These are phyloP conservation scores for Suillus sp. DNA, from an alignment of 768 basidiomycete genomes.

Conservation along the genomic window DNA sequence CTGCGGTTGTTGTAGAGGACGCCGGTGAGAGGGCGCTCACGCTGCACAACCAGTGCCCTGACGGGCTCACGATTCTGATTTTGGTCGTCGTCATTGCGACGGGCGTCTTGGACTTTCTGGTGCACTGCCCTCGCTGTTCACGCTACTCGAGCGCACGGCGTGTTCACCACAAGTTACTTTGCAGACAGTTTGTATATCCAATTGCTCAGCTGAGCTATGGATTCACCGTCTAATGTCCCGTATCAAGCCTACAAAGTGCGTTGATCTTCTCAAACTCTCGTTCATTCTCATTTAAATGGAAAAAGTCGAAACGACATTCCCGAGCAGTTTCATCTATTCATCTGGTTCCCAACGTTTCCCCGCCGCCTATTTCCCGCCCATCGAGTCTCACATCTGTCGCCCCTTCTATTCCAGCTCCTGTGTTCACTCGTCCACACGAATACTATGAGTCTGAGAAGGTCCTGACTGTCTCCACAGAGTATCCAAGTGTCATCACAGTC, in stretches of 20 bases:
- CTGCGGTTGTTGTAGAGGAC: slow-evolving; percentile 2
- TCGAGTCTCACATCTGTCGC: slow-evolving; percentile 20
- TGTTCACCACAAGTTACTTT: neutral
- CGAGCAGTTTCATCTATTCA: slow-evolving; percentile 38
- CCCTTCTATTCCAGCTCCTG: slow-evolving; percentile 9
- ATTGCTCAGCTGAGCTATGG: slow-evolving; percentile 14
- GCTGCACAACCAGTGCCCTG: slow-evolving; percentile 5
- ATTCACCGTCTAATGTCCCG: slow-evolving; percentile 36
- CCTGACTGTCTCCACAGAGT: slow-evolving; percentile 12
- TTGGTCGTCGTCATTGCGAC: slow-evolving; percentile 1
- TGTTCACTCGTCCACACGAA: slow-evolving; percentile 8
- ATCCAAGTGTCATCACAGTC: slow-evolving; percentile 13
- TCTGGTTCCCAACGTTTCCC: slow-evolving; percentile 26
- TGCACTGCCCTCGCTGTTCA: neutral
- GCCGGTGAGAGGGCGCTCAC: slow-evolving; percentile 5
- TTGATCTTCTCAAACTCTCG: neutral
- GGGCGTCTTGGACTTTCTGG: neutral
- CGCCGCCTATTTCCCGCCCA: slow-evolving; percentile 25
- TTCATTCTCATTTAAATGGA: slow-evolving; percentile 7
- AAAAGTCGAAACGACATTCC: slow-evolving; percentile 51
- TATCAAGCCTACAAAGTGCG: slow-evolving; percentile 53
- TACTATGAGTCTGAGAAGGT: slow-evolving; percentile 26
- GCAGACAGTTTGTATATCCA: neutral
- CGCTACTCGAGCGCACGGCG: neutral
- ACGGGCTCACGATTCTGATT: slow-evolving; percentile 10